Base-by-base conservation (phyloP, 139 green algal species). In the Ettlia oleoabundans region DNA sequence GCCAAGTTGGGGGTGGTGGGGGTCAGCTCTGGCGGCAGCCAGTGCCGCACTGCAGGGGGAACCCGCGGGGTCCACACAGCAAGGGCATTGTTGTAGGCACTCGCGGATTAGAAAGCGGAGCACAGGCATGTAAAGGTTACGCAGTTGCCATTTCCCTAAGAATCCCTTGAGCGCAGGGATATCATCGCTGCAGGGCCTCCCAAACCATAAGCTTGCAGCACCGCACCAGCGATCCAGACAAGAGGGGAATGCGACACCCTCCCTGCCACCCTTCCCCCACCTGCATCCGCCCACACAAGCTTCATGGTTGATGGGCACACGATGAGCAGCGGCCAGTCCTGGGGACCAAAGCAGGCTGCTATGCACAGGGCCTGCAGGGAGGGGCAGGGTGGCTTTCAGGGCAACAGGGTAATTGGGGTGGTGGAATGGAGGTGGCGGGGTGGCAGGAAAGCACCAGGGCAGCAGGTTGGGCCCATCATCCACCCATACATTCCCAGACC, bases 301-400 rank as follows among this genome's bases (percentile, higher is more conserved):
- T 84, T 65, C 24, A 97, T 91, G 1, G 93, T 96, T 2, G 92
- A 90, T 2, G 94, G 94, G 4, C 78, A 84, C 21, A 97, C 85
- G 70, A 97, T 89, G n/a, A 97, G 87, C 51, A 86, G 89, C 0
- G 94, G 94, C 91, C 92, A 95, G 80, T 84, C 80, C 68, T 96
- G 89, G 18, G 93, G 89, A 28, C 81, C 61, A 82, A 93, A 97
- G 77, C 79, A 90, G 35, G 78, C 74, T n/a, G 92, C 76, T n/a
- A 95, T 74, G 18, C 83, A 85, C 41, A 89, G 87, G 4, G 86
- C 85, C 65, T 93, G 89, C 71, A 95, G 86, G 13, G 10, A 53
- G n/a, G 2, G 91, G 94, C 88, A 95, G 94, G 61, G 47, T 10
- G 47, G 47, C 10, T 15, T 10, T 10, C 47, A 58, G 47, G 15